phyloP scores from a whole-genome alignment of 805 yeast genomes.

The Metschnikowia gruessii region DNA sequence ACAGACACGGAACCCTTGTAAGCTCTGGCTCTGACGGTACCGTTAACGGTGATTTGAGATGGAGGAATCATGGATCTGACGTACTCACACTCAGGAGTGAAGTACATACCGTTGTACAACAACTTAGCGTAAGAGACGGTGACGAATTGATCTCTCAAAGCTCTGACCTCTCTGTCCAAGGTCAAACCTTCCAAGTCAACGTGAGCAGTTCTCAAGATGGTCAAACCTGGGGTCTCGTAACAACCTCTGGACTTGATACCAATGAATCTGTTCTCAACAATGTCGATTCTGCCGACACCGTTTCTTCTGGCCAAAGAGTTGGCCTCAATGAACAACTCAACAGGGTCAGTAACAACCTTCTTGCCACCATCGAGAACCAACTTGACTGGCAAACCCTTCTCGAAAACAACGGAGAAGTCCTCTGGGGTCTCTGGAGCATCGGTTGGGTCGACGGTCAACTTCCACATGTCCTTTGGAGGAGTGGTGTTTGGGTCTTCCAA shows the following conservation, averaged over 20 bases:
- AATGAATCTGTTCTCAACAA: slow-evolving; percentile 97
- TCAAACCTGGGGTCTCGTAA: slow-evolving; percentile 98
- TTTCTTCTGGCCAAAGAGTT: slow-evolving; percentile 96
- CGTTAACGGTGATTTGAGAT: slow-evolving; percentile 93
- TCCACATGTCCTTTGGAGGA: slow-evolving; percentile 99
- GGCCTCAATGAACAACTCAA: slow-evolving; percentile 88
- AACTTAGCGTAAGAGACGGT: slow-evolving; percentile 87
- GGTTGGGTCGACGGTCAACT: slow-evolving; percentile 89
- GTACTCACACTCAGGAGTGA: slow-evolving; percentile 97
- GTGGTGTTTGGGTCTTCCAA: slow-evolving; percentile 98
- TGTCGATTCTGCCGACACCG: slow-evolving; percentile 99
- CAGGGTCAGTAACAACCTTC: slow-evolving; percentile 73
- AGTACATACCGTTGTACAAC: slow-evolving; percentile 96
- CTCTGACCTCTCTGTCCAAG: slow-evolving; percentile 95
- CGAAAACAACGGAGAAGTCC: slow-evolving; percentile 76
- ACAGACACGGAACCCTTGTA: slow-evolving; percentile 87
- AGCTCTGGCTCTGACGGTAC: slow-evolving; percentile 88
- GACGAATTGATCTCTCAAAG: slow-evolving; percentile 93
- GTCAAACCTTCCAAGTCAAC: slow-evolving; percentile 96
- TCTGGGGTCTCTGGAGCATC: slow-evolving; percentile 96
- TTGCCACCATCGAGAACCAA: slow-evolving; percentile 63
- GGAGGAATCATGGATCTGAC: slow-evolving; percentile 91
- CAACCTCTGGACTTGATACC: slow-evolving; percentile 99
- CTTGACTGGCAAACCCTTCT: slow-evolving; percentile 85
- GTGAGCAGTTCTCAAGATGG: slow-evolving; percentile 89